A percentile compares a stretch with the other conserved stretches of the same genome.
phyloP scores from a whole-genome alignment of 805 yeast species.

The Metschnikowia chrysomelidarum region DNA sequence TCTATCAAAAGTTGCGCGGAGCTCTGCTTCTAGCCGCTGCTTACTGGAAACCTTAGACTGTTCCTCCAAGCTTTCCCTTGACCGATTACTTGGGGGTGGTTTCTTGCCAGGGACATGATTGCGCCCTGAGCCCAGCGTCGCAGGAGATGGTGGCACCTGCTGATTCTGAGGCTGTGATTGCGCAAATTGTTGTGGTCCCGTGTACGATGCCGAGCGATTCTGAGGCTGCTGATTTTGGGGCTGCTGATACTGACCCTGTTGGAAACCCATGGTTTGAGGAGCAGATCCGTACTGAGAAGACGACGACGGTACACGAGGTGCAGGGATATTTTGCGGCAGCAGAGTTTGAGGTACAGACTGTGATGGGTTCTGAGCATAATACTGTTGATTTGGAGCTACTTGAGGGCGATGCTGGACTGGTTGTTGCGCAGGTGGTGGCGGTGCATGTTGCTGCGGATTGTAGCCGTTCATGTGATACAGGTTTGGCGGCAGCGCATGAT shows the following conservation, averaged over 20 bases:
- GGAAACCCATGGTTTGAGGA: slow-evolving; percentile 1
- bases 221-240: slow-evolving; percentile 3
- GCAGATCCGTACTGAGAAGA: slow-evolving; percentile 6
- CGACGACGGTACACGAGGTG: slow-evolving; percentile 8
- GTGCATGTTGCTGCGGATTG: slow-evolving; percentile 14
- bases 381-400: slow-evolving; percentile 2
- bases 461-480: slow-evolving; percentile 14
- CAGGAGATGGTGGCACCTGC: slow-evolving; percentile 4
- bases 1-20: slow-evolving; percentile 50
- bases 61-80: slow-evolving; percentile 20
- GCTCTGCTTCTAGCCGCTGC: slow-evolving; percentile 45
- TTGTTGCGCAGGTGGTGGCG: slow-evolving; percentile 4
- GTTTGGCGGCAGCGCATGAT: slow-evolving; percentile 12
- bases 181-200: slow-evolving; percentile 3
- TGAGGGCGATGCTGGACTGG: no score
- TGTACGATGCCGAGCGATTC: neutral
- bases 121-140: slow-evolving; percentile 3
- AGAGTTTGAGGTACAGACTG: no score
- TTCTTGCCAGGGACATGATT: slow-evolving; percentile 13
- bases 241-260: slow-evolving; percentile 4
- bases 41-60: slow-evolving; percentile 27
- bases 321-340: slow-evolving; percentile 4
- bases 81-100: slow-evolving; percentile 21
- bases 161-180: slow-evolving; percentile 1
- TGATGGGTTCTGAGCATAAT: no score